Conservation (phyloP, 371 early-diverging fungal genomes). For the Circinella minor region DNA sequence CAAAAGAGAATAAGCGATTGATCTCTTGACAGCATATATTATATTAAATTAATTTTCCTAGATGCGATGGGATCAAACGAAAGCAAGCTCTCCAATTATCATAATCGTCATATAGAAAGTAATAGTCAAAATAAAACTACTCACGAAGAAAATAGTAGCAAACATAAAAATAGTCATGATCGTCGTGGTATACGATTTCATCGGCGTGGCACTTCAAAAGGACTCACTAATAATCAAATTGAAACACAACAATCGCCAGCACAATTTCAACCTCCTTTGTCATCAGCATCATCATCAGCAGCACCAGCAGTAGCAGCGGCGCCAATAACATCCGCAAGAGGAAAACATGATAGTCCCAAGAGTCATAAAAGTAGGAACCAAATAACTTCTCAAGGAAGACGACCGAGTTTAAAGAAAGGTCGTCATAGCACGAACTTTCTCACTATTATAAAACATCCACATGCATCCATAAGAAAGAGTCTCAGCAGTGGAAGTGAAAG, state of each 20-base stretch:
- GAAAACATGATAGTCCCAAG: constrained; percentile 7
- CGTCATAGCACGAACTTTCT: not conserved
- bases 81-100: constrained; percentile 6
- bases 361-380: not conserved
- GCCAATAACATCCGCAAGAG: not conserved
- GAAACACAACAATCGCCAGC: no score
- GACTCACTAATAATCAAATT: not conserved
- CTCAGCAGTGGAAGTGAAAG: constrained; percentile 4
- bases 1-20: constrained; percentile 6
- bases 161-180: not conserved
- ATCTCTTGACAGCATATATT: not conserved
- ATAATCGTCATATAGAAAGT: not conserved
- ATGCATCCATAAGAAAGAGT: constrained; percentile 5
- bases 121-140: not conserved
- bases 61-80: constrained; percentile 16
- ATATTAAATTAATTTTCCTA: not conserved
- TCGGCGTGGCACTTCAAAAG: not conserved
- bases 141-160: not conserved
- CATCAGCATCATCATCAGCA: no score
- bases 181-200: constrained; percentile 7
- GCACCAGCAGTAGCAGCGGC: not conserved
- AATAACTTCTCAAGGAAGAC: not conserved
- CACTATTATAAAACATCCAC: constrained; percentile 1
- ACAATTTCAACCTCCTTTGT: no score
- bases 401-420: not conserved